phyloP scores from a whole-genome alignment of 2,329 filamentous ascomycete genomes.

The Xylaria sp. region DNA sequence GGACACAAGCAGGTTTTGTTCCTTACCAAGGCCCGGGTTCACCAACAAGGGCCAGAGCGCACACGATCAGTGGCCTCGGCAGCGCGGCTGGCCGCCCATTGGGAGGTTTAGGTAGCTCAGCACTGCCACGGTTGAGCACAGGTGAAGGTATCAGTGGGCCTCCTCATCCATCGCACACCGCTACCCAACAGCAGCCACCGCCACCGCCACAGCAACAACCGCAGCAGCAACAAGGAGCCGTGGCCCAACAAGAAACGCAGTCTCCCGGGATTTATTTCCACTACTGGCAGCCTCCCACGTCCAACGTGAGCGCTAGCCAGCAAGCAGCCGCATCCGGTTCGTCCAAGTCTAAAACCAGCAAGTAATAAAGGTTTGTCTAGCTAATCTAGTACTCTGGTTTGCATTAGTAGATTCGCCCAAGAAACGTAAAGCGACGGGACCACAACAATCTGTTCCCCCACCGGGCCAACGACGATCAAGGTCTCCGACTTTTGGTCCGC shows the following conservation, averaged over 20 bases:
- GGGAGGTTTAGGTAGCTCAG: constrained; percentile 51
- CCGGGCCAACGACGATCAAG: constrained; percentile 59
- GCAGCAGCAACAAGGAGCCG: constrained; percentile 57
- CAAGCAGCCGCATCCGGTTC: constrained; percentile 80
- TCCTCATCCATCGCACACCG: constrained; percentile 56
- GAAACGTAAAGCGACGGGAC: constrained; percentile 80
- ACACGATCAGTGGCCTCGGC: constrained; percentile 56
- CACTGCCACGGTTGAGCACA: constrained; percentile 58
- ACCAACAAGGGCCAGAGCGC: constrained; percentile 61
- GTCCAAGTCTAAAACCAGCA: constrained; percentile 63
- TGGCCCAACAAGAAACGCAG: constrained; percentile 69
- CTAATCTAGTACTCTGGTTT: constrained; percentile 59
- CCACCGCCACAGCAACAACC: constrained; percentile 52
- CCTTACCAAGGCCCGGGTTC: constrained; percentile 58
- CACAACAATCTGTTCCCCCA: constrained; percentile 59
- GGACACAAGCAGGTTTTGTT: constrained; percentile 54
- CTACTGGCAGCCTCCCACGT: constrained; percentile 86
- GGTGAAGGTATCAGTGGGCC: constrained; percentile 54
- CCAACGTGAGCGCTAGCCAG: constrained; percentile 71
- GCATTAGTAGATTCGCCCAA: constrained; percentile 79
- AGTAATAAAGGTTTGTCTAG: constrained; percentile 54
- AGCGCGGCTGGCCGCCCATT: constrained; percentile 53
- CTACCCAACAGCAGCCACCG: constrained; percentile 57
- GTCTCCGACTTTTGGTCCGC: constrained; percentile 66
- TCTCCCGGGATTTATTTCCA: constrained; percentile 88